These are phyloP conservation scores for Aurifilum marmelostoma DNA, from an alignment of 2,329 filamentous ascomycete genomes.

Conservation along the genomic window DNA sequence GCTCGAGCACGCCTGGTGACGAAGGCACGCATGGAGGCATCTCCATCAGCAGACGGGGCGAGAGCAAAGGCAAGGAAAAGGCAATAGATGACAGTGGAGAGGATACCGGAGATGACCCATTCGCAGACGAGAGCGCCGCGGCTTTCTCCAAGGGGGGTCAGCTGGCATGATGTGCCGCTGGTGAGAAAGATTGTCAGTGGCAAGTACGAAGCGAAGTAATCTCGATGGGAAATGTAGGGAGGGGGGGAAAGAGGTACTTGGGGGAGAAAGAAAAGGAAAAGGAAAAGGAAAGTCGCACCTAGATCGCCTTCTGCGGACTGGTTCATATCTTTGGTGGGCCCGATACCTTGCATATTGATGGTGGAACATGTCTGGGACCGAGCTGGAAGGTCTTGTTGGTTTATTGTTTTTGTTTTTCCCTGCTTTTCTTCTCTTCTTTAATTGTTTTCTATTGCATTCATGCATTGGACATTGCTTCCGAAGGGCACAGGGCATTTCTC, in stretches of 20 bases:
- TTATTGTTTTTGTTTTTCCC: not conserved
- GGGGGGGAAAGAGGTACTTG: not conserved
- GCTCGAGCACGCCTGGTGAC: slow-evolving; percentile 32
- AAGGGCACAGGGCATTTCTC: not conserved
- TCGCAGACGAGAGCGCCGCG: slow-evolving; percentile 61
- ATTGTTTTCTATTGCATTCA: not conserved
- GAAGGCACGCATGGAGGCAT: slow-evolving; percentile 62
- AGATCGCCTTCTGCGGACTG: not conserved
- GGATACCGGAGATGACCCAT: slow-evolving; percentile 63
- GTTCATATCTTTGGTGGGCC: not conserved
- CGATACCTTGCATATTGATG: not conserved
- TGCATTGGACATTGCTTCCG: not conserved
- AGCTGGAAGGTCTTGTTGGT: not conserved
- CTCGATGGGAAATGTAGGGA: no score
- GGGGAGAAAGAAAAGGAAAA: not conserved
- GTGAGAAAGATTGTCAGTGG: slow-evolving; percentile 72
- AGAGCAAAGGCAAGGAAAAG: slow-evolving; percentile 56
- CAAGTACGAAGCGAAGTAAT: slow-evolving; percentile 67
- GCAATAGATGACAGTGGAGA: slow-evolving; percentile 44
- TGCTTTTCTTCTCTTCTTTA: not conserved
- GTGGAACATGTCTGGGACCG: not conserved
- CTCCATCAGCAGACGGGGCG: slow-evolving; percentile 60
- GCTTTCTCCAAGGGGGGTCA: slow-evolving; percentile 35
- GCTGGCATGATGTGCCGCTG: slow-evolving; percentile 70
- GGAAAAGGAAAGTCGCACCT: slow-evolving; percentile 2